Percentiles rank a stretch among this genome's conserved stretches.
Evolutionary conservation across 106 monocot species (phyloP).

Genomic region (Dioscorea dumetorum): DNA sequence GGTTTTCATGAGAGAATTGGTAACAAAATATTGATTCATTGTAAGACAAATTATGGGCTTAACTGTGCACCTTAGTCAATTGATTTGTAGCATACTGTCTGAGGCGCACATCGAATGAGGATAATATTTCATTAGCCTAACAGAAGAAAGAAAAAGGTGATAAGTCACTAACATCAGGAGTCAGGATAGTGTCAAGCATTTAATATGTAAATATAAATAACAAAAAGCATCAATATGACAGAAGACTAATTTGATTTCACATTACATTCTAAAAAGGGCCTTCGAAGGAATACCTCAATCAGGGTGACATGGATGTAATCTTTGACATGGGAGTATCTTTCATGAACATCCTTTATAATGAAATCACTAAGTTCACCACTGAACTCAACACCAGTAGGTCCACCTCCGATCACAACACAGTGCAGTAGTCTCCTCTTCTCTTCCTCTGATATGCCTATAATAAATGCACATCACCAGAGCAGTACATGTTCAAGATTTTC

Average conservation of each 20-base stretch:
- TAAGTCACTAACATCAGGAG: too few relatives aligned
- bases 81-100: slow-evolving; percentile 87
- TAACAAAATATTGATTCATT: too few relatives aligned
- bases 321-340: slow-evolving; percentile 93
- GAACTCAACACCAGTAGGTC: slow-evolving; percentile 97
- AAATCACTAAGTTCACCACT: slow-evolving; percentile 99
- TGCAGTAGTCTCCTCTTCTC: slow-evolving; percentile 84
- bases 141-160: slow-evolving; percentile 6
- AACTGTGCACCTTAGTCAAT: slow-evolving; percentile 51
- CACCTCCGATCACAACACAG: slow-evolving; percentile 95
- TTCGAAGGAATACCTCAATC: slow-evolving; percentile 55
- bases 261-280: too few relatives aligned
- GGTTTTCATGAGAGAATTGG: too few relatives aligned
- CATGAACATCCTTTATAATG: slow-evolving; percentile 79
- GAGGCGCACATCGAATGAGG: slow-evolving; percentile 85
- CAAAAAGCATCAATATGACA: too few relatives aligned
- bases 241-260: too few relatives aligned
- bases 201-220: too few relatives aligned
- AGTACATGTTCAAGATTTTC: too few relatives aligned
- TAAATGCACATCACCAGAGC: too few relatives aligned
- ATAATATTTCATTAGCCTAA: slow-evolving; percentile 98
- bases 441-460: slow-evolving; percentile 64
- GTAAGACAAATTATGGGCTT: too few relatives aligned
- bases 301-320: slow-evolving; percentile 88
- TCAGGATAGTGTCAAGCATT: too few relatives aligned